A percentile compares a stretch with the other conserved stretches of the same genome.
phyloP scores from a whole-genome alignment of 78 protist genomes.

The Protostelium mycophagum region DNA sequence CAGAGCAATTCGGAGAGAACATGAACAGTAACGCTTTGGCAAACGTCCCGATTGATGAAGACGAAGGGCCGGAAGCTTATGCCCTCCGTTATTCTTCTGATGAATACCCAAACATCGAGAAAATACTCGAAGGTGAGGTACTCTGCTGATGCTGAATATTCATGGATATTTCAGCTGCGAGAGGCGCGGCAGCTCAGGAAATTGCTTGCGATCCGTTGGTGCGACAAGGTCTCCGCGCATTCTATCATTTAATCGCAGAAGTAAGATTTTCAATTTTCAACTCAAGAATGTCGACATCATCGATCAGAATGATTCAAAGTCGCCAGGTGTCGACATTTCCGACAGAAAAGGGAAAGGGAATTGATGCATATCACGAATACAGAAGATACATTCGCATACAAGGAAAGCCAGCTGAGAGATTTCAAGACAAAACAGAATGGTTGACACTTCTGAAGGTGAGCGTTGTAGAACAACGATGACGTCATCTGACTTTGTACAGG shows the following conservation, averaged over 20 bases:
- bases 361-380: slow-evolving; percentile 50
- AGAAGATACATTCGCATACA: slow-evolving; percentile 24
- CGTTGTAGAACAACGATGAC: neutral
- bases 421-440: slow-evolving; percentile 26
- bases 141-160: neutral
- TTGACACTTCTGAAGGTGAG: slow-evolving; percentile 30
- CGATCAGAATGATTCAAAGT: too few relatives aligned
- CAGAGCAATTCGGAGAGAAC: slow-evolving; percentile 50
- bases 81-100: slow-evolving; percentile 19
- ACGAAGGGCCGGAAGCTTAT: slow-evolving; percentile 2
- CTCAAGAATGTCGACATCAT: too few relatives aligned
- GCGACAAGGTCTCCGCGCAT: slow-evolving; percentile 21
- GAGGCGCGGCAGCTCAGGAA: slow-evolving; percentile 56
- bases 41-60: slow-evolving; percentile 9
- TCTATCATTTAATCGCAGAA: slow-evolving; percentile 32
- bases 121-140: slow-evolving; percentile 9
- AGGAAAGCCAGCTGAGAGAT: slow-evolving; percentile 34
- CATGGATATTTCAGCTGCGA: slow-evolving; percentile 15
- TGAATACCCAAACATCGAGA: slow-evolving; percentile 7
- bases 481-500: neutral
- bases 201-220: slow-evolving; percentile 56
- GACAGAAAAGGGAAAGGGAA: slow-evolving; percentile 32
- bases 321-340: slow-evolving; percentile 28
- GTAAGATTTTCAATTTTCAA: neutral
- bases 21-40: slow-evolving; percentile 22